Percentiles rank a stretch among this genome's conserved stretches.
Evolutionary conservation across 441 rosid genomes (phyloP).

Genomic region (Croton setiger): DNA sequence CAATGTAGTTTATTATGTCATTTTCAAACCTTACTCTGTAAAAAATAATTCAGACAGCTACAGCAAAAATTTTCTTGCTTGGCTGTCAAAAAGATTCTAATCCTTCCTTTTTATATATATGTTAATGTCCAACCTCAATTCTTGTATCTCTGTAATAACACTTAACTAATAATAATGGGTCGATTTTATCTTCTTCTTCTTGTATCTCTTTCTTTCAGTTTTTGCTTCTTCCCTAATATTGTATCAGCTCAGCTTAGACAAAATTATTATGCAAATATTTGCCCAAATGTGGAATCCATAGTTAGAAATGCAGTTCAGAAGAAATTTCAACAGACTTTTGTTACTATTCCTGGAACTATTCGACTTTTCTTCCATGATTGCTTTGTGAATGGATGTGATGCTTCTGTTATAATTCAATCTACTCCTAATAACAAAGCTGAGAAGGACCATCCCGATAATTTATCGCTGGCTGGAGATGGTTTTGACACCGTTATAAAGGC

Average conservation of each 20-base stretch:
- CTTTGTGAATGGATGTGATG: slow-evolving; percentile 91
- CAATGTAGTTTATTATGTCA: slow-evolving; percentile 16
- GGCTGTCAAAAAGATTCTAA: slow-evolving; percentile 23
- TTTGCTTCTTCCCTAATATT: slow-evolving; percentile 32
- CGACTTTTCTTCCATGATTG: slow-evolving; percentile 93
- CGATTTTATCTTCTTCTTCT: slow-evolving; percentile 10
- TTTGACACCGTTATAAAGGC: slow-evolving; percentile 86
- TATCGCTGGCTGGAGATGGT: slow-evolving; percentile 86
- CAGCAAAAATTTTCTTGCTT: neutral
- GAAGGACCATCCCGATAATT: slow-evolving; percentile 76
- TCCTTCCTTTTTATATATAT: slow-evolving; percentile 23
- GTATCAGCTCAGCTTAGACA: slow-evolving; percentile 54
- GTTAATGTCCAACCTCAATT: neutral
- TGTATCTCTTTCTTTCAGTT: slow-evolving; percentile 27
- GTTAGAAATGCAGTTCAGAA: slow-evolving; percentile 45
- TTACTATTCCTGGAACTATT: slow-evolving; percentile 67
- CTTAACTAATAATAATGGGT: slow-evolving; percentile 22
- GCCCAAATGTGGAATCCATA: slow-evolving; percentile 71
- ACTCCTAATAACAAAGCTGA: slow-evolving; percentile 56
- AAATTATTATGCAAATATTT: slow-evolving; percentile 53
- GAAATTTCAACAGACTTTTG: slow-evolving; percentile 56
- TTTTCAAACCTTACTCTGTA: slow-evolving; percentile 12
- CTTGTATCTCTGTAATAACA: neutral
- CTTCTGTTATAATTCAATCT: slow-evolving; percentile 62
- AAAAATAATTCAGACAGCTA: neutral